phyloP scores from a whole-genome alignment of 768 basidiomycete species.

The Mycena indigotica region DNA sequence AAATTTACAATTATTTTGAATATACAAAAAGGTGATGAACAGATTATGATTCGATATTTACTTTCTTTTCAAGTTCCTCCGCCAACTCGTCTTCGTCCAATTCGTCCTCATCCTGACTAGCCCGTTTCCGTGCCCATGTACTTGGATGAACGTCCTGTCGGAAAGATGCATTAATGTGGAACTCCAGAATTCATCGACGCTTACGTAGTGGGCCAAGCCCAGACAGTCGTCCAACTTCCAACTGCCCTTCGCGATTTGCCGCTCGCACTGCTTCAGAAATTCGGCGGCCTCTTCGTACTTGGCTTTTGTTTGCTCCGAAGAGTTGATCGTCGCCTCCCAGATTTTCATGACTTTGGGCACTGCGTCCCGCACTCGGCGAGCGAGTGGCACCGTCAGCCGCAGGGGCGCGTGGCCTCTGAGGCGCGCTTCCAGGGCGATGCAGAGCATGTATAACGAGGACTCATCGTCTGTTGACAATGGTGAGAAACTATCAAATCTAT shows the following conservation, averaged over 20 bases:
- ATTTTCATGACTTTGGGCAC: not conserved
- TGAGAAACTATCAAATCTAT: not conserved
- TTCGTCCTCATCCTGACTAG: no score
- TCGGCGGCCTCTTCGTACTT: slow-evolving; percentile 3
- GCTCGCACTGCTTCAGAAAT: slow-evolving; percentile 9
- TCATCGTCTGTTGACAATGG: slow-evolving; percentile 9
- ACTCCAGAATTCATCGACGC: no score
- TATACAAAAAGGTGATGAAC: no score
- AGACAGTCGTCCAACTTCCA: slow-evolving; percentile 1
- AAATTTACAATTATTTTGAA: no score
- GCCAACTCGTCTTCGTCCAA: no score
- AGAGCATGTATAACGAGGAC: slow-evolving; percentile 19
- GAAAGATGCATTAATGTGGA: no score
- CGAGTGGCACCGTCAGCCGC: slow-evolving; percentile 10
- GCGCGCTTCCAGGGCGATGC: slow-evolving; percentile 35
- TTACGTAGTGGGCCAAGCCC: not conserved
- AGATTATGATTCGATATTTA: no score
- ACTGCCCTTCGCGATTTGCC: slow-evolving; percentile 2
- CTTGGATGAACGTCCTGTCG: no score
- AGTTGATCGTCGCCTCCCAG: slow-evolving; percentile 7
- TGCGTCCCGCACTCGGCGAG: slow-evolving; percentile 3
- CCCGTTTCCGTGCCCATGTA: no score
- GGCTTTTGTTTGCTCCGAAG: not conserved
- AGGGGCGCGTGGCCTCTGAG: slow-evolving; percentile 23
- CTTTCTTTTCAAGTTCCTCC: no score